Evolutionary conservation across 768 basidiomycete species (phyloP).

Genomic region (Obba rivulosa): DNA sequence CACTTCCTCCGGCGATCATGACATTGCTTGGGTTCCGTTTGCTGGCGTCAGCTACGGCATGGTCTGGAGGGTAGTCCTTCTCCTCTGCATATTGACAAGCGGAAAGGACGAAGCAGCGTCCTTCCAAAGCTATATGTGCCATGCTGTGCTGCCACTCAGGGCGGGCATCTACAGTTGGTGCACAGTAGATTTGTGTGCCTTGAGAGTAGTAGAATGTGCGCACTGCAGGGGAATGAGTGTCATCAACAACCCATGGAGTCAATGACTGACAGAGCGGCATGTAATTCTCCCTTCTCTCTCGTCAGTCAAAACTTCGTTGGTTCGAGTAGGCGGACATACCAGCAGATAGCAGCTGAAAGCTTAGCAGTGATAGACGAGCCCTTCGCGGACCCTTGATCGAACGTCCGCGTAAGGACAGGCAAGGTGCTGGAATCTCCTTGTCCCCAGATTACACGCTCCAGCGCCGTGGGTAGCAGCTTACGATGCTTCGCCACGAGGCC

Average conservation of each 20-base stretch:
- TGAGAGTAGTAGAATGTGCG: slow-evolving; percentile 54
- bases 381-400: slow-evolving; percentile 20
- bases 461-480: slow-evolving; percentile 58
- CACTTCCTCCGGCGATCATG: slow-evolving; percentile 57
- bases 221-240: slow-evolving; percentile 30
- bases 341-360: slow-evolving; percentile 53
- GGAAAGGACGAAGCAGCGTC: slow-evolving; percentile 63
- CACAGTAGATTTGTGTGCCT: slow-evolving; percentile 58
- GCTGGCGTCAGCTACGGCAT: slow-evolving; percentile 36
- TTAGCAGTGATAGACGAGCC: slow-evolving; percentile 32
- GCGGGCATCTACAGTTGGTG: slow-evolving; percentile 59
- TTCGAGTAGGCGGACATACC: slow-evolving; percentile 30
- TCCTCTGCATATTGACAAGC: slow-evolving; percentile 56
- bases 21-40: slow-evolving; percentile 39
- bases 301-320: background rate
- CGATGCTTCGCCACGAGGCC: slow-evolving; percentile 59
- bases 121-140: slow-evolving; percentile 61
- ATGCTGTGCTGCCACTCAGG: slow-evolving; percentile 53
- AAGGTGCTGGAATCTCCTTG: slow-evolving; percentile 51
- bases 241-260: background rate
- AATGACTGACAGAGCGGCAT: slow-evolving; percentile 51
- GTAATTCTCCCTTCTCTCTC: slow-evolving; percentile 55
- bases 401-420: slow-evolving; percentile 40
- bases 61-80: slow-evolving; percentile 45
- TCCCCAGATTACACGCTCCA: slow-evolving; percentile 60